Base-by-base conservation (phyloP, 805 yeast species). In the Candida chilensis region DNA sequence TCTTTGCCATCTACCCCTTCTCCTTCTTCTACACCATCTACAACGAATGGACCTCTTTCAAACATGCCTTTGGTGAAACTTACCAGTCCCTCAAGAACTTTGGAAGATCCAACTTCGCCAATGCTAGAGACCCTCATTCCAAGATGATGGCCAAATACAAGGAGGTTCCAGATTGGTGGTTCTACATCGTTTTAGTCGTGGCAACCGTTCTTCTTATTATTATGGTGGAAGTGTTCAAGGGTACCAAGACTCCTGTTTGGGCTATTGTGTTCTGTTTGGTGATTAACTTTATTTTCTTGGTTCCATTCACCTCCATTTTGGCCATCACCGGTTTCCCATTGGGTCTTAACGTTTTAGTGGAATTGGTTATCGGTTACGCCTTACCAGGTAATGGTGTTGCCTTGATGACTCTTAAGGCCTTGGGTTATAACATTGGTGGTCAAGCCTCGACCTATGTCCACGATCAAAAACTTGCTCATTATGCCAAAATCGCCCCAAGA, bases 181-280 rank as follows among this genome's bases (percentile, higher is more conserved):
- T 29, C 22, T 12, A 26, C n/a, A 28, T 24, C 4, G n/a, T 34
- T 3, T 26, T 34, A 8, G 14, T 29, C 5, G 27, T 33, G 15
- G 29, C 37, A 5, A 17, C 34, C 17, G 33, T 26, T 5, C 17
- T 32, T 10, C 15, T 28, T 8, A 19, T 19, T n/a, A n/a, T n/a
- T n/a, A n/a, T n/a, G n/a, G n/a, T n/a, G n/a, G n/a, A n/a, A n/a
- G n/a, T n/a, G n/a, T n/a, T n/a, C n/a, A n/a, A n/a, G n/a, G n/a
- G n/a, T n/a, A n/a, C n/a, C n/a, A 53, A 71, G 29, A 70, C 79
- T 4, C 79, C 80, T 13, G 71, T 73, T 16, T 74, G 81, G 80
- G 67, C 71, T 17, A 54, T 74, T 24, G 66, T 74, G 52, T 62
- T 74, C 37, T 62, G 71, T 4, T 41, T 72, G 24, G 75, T 60